Evolutionary conservation across 2,329 filamentous ascomycete species (phyloP).

Genomic region (Chaetomium sp.): DNA sequence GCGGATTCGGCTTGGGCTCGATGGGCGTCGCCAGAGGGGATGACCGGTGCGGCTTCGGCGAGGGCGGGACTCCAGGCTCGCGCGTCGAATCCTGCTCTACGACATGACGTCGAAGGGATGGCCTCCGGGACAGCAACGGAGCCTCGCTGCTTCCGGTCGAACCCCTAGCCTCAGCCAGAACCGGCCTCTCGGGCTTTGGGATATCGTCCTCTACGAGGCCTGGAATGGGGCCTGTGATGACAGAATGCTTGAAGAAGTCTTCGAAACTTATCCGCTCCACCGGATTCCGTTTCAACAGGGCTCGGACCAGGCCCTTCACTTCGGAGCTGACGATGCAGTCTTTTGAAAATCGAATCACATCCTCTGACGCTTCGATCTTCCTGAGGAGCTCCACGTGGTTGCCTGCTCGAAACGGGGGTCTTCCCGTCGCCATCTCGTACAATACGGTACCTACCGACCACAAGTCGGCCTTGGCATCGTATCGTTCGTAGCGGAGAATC

Average conservation of each 20-base stretch:
- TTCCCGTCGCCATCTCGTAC: constrained; percentile 92
- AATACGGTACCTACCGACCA: constrained; percentile 97
- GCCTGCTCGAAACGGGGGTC: constrained; percentile 84
- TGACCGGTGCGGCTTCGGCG: constrained; percentile 46
- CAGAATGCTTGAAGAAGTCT: constrained; percentile 75
- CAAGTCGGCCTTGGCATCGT: constrained; percentile 93
- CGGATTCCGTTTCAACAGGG: constrained; percentile 81
- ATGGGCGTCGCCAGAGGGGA: constrained; percentile 50
- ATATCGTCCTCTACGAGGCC: constrained; percentile 78
- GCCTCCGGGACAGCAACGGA: constrained; percentile 38
- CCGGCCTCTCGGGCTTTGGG: constrained; percentile 45
- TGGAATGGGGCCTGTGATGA: constrained; percentile 76
- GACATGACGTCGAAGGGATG: constrained; percentile 47
- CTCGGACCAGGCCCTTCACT: constrained; percentile 78
- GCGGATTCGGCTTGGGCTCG: constrained; percentile 42
- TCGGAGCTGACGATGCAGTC: constrained; percentile 71
- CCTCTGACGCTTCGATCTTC: constrained; percentile 87
- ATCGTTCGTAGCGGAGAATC: constrained; percentile 94
- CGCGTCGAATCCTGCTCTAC: constrained; percentile 43
- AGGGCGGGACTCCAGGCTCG: constrained; percentile 39
- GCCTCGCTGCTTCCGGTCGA: constrained; percentile 40
- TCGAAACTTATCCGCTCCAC: constrained; percentile 84
- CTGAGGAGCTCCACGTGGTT: constrained; percentile 94
- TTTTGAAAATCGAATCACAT: constrained; percentile 79
- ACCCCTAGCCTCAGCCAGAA: constrained; percentile 42